phyloP scores from a whole-genome alignment of 495 filamentous ascomycete species.

The Xeromyces bisporus region DNA sequence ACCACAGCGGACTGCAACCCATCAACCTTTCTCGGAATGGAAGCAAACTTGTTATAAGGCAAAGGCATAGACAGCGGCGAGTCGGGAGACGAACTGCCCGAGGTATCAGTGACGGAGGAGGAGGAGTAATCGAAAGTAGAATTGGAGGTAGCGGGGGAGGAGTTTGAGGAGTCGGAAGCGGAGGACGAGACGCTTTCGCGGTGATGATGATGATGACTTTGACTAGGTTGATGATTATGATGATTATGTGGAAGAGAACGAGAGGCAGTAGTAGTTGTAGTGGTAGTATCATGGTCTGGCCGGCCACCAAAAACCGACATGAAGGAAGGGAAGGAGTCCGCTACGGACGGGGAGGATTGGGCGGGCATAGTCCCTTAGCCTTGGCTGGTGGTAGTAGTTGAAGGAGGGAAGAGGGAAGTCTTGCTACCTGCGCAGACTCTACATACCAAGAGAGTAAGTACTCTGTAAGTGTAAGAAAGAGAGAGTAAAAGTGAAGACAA shows the following conservation, averaged over 20 bases:
- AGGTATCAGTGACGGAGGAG: conserved; percentile 72
- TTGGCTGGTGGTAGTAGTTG: no score
- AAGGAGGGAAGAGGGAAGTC: no score
- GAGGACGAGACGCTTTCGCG: conserved; percentile 47
- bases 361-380: no score
- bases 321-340: conserved; percentile 53
- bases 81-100: conserved; percentile 82
- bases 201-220: no score
- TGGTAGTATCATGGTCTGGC: no score
- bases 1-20: no score
- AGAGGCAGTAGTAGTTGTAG: no score
- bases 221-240: conserved; percentile 16
- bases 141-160: conserved; percentile 88
- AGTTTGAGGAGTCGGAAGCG: conserved; percentile 72
- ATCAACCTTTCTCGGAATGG: conserved; percentile 13
- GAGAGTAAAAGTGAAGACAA: no score
- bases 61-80: conserved; percentile 48
- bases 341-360: conserved; percentile 25
- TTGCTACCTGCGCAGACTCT: no score
- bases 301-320: conserved; percentile 48
- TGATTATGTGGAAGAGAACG: no score
- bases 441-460: no score
- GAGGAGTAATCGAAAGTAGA: conserved; percentile 84
- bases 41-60: conserved; percentile 24
- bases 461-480: no score